A percentile compares a stretch with the other conserved stretches of the same genome.
Conservation (phyloP, 441 rosid species). For the Arabidopsis lyrata region DNA sequence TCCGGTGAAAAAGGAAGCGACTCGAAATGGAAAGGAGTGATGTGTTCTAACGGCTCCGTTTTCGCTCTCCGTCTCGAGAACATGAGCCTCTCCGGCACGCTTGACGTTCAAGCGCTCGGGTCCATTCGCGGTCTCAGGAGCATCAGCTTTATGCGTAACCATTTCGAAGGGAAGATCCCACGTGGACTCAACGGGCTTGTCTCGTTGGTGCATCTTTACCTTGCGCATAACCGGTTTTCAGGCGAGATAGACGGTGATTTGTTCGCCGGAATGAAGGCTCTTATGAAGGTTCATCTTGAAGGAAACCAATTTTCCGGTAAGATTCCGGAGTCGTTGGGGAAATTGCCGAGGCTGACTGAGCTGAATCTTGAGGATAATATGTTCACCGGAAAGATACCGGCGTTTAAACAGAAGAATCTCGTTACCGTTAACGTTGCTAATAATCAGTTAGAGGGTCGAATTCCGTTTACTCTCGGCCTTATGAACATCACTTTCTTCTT, state of each 20-base stretch:
- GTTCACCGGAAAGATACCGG: slow-evolving; percentile 60
- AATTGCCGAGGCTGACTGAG: slow-evolving; percentile 47
- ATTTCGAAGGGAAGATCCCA: slow-evolving; percentile 66
- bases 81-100: slow-evolving; percentile 61
- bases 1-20: slow-evolving; percentile 40
- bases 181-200: slow-evolving; percentile 48
- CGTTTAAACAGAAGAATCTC: slow-evolving; percentile 50
- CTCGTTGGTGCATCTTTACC: slow-evolving; percentile 52
- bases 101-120: slow-evolving; percentile 55
- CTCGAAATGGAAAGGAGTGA: slow-evolving; percentile 64
- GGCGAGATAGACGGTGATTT: slow-evolving; percentile 54
- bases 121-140: slow-evolving; percentile 51
- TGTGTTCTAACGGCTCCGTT: slow-evolving; percentile 51
- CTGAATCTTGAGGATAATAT: slow-evolving; percentile 60
- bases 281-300: slow-evolving; percentile 60
- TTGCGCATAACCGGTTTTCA: slow-evolving; percentile 62
- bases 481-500: slow-evolving; percentile 53
- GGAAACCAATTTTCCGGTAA: slow-evolving; percentile 58
- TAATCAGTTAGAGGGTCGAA: slow-evolving; percentile 65
- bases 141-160: slow-evolving; percentile 65
- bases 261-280: slow-evolving; percentile 57
- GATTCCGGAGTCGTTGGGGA: slow-evolving; percentile 57
- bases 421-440: slow-evolving; percentile 53
- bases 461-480: slow-evolving; percentile 54
- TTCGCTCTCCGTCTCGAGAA: slow-evolving; percentile 58